Base-by-base conservation (phyloP, 192 early-diverging fungal species). In the Coemansia sp. region DNA sequence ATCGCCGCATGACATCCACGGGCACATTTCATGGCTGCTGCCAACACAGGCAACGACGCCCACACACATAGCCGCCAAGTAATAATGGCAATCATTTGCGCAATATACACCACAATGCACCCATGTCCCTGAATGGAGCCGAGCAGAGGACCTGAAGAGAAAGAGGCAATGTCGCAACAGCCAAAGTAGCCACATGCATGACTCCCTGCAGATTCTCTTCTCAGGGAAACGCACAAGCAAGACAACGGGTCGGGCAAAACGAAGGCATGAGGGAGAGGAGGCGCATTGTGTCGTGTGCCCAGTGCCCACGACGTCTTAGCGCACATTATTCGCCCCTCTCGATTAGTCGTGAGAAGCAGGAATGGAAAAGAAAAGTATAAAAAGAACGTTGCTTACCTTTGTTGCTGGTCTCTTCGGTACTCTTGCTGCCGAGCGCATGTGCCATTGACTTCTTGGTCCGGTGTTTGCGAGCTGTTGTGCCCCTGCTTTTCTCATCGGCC, bases 331-430 rank as follows among this genome's bases (percentile, higher is more conserved):
- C 3, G 11, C 12, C 8, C 44, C 43, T n/a, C 43, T 24, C 27
- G 44, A 48, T 48, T 48, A 27, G 44, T 48, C 44, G 14, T 48
- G 44, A 24, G 44, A 48, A 21, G 18, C n/a, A 43, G 12, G 10
- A 8, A 1, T 22, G 10, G 33, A 2, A 8, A 0, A n/a, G 12
- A 17, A 9, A 29, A 24, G 44, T 9, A 14, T 48, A 29, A 1
- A 39, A 35, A 29, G 8, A 4, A n/a, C 12, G 34, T 8, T 9
- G 42, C 59, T 58, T 72, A 72, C 70, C 70, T 62, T 66, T 72
- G 40, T 40, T 27, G 21, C 22, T 44, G 19, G 46, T 17, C 24
- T 18, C 53, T 33, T 32, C 44, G 22, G 50, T 29, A 9, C 36
- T 18, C 54, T 18, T 58, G 37, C 4, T 35, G 53, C 33, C 19